Evolutionary conservation across 2,329 filamentous ascomycete species (phyloP).

Genomic region (Pseudogymnoascus sp.): DNA sequence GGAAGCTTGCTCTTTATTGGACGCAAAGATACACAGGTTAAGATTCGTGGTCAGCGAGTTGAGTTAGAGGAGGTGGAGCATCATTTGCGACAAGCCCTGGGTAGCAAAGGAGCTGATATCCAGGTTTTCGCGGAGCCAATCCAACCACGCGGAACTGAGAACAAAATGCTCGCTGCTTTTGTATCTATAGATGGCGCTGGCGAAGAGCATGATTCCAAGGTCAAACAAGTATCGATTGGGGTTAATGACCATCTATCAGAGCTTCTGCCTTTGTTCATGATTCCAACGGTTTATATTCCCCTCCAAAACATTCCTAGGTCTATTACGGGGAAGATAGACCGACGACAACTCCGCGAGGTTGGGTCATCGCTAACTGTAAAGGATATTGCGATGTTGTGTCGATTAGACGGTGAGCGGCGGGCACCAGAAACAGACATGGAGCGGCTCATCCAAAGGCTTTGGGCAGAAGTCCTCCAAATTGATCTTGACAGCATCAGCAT

Average conservation of each 20-base stretch:
- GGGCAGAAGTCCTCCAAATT: slow-evolving; percentile 35
- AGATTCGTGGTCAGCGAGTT: slow-evolving; percentile 55
- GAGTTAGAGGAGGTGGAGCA: slow-evolving; percentile 52
- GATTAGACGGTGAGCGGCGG: not conserved
- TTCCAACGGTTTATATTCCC: slow-evolving; percentile 28
- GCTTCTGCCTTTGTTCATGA: slow-evolving; percentile 27
- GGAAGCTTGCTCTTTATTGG: slow-evolving; percentile 54
- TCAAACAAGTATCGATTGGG: not conserved
- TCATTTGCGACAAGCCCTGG: not conserved
- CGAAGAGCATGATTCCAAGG: not conserved
- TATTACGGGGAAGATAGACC: slow-evolving; percentile 28
- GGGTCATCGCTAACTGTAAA: slow-evolving; percentile 3
- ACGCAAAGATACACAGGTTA: slow-evolving; percentile 56
- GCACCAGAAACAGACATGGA: not conserved
- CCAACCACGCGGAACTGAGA: not conserved
- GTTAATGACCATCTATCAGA: not conserved
- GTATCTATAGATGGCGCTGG: not conserved
- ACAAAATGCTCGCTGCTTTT: not conserved
- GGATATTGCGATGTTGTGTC: not conserved
- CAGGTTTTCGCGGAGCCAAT: not conserved
- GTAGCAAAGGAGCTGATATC: not conserved
- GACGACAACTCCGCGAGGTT: slow-evolving; percentile 18
- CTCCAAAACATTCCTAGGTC: slow-evolving; percentile 24
- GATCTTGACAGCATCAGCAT: slow-evolving; percentile 23
- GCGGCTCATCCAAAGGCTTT: slow-evolving; percentile 30